phyloP scores from a whole-genome alignment of 2,329 filamentous ascomycete species.

The Arthrobotrys iridis region DNA sequence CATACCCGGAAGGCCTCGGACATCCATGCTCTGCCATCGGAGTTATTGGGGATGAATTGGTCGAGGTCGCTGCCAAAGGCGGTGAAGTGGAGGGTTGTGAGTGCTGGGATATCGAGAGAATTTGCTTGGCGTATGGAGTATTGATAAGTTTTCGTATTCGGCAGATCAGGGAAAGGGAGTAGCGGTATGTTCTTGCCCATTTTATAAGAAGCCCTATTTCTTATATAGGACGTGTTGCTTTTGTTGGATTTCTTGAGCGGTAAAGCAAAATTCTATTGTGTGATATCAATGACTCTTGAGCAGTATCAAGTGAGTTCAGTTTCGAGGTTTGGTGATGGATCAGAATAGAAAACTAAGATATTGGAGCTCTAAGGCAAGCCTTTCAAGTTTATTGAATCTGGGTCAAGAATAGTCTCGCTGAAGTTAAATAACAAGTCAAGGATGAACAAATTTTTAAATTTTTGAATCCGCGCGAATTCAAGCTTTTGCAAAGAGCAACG shows the following conservation, averaged over 20 bases:
- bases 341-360: too few relatives aligned
- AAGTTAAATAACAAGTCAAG: background rate
- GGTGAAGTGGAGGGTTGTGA: constrained; percentile 10
- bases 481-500: too few relatives aligned
- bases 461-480: too few relatives aligned
- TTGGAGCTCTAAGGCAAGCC: too few relatives aligned
- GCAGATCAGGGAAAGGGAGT: constrained; percentile 1
- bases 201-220: background rate
- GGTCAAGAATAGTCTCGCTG: background rate
- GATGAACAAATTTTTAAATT: too few relatives aligned
- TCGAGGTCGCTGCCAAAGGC: constrained; percentile 9
- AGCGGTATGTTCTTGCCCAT: background rate
- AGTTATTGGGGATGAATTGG: constrained; percentile 13
- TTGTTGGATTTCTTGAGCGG: constrained; percentile 1
- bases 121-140: constrained; percentile 16
- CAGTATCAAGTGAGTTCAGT: too few relatives aligned
- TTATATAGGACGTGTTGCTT: too few relatives aligned
- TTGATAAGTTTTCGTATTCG: background rate
- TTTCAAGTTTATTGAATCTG: too few relatives aligned
- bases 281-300: too few relatives aligned
- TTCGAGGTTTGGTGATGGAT: too few relatives aligned
- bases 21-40: constrained; percentile 15
- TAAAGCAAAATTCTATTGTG: too few relatives aligned
- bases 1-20: constrained; percentile 27
- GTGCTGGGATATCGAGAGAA: background rate